Base-by-base conservation (phyloP, 2,329 filamentous ascomycete species). In the Calonectria montana region DNA sequence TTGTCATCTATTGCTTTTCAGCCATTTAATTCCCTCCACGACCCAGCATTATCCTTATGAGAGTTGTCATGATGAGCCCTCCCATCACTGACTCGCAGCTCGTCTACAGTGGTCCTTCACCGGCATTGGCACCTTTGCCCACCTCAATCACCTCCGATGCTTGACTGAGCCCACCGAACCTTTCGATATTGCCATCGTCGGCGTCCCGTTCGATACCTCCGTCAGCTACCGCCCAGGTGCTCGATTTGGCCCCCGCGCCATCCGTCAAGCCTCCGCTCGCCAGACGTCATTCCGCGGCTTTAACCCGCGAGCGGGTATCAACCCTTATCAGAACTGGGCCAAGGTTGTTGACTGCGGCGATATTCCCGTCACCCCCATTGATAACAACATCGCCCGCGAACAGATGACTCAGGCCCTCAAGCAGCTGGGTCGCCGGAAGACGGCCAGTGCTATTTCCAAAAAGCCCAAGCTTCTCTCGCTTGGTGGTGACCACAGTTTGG, bases 261-360 rank as follows among this genome's bases (percentile, higher is more conserved):
- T 98, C 79, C 93, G 96, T 68, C 92, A 94, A 45, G 95, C 94
- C 47, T 96, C 94, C 37, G 89, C 92, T 9, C 91, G 95, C 23
- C 95, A 98, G 84, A 94, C 93, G 16, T 89, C 91, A 3, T 94
- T 93, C 82, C 91, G 94, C 48, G 93, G 93, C 80, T 86, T 94
- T 88, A 98, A 98, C 83, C 90, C 93, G 2, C 91, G 95, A 25
- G 95, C 94, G 2, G 89, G 88, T 45, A 89, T 98, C 76, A 98
- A 98, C 83, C 95, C 96, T 0, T 98, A 97, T 84, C 75, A 93
- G 81, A 92, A 90, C 79, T 96, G 94, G 90, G 92, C 95, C 10
- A 94, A 90, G 62, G 91, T 98, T 71, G 87, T 96, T 63, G 96
- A 98, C 86, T 98, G 96, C 82, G 96, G 96, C 57, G 96, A 98